Conservation (phyloP, 2,329 filamentous ascomycete genomes). For the Sphaerulina vaccinii region DNA sequence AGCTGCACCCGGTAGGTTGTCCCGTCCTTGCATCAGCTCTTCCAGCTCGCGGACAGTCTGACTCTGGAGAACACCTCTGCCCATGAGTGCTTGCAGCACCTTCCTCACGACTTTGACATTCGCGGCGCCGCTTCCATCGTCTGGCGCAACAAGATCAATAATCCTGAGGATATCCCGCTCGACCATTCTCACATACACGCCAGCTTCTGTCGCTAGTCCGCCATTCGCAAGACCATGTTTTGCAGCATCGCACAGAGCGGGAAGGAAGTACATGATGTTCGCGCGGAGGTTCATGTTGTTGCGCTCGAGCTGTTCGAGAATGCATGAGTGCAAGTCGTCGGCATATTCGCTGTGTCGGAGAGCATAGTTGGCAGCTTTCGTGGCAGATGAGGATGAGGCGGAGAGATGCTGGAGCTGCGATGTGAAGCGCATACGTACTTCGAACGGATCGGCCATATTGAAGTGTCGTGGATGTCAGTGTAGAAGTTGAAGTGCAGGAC, state of each 20-base stretch:
- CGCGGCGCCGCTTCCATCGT: conserved; percentile 81
- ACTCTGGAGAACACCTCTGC: conserved; percentile 69
- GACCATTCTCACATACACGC: conserved; percentile 87
- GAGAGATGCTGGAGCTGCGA: conserved; percentile 85
- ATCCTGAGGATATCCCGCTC: conserved; percentile 88
- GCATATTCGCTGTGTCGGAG: conserved; percentile 92
- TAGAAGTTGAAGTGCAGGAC: too few relatives aligned
- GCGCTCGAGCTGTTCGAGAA: conserved; percentile 88
- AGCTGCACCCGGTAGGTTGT: conserved; percentile 40
- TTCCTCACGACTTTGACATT: conserved; percentile 85
- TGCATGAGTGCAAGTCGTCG: conserved; percentile 96
- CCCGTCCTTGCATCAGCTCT: conserved; percentile 76
- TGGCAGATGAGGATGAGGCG: conserved; percentile 81
- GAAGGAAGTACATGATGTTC: conserved; percentile 99
- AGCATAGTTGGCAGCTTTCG: conserved; percentile 93
- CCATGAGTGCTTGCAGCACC: conserved; percentile 57
- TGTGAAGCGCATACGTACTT: conserved; percentile 97
- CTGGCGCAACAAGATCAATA: conserved; percentile 86
- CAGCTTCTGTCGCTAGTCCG: conserved; percentile 3
- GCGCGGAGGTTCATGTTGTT: conserved; percentile 96
- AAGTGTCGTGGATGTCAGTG: too few relatives aligned
- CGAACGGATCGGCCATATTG: conserved; percentile 82
- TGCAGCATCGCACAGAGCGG: conserved; percentile 86
- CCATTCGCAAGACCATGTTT: conserved; percentile 65
- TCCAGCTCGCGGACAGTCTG: conserved; percentile 79